A percentile compares a stretch with the other conserved stretches of the same genome.
phyloP scores from a whole-genome alignment of 352 stramenopile genomes.

The Phytophthora citricola region DNA sequence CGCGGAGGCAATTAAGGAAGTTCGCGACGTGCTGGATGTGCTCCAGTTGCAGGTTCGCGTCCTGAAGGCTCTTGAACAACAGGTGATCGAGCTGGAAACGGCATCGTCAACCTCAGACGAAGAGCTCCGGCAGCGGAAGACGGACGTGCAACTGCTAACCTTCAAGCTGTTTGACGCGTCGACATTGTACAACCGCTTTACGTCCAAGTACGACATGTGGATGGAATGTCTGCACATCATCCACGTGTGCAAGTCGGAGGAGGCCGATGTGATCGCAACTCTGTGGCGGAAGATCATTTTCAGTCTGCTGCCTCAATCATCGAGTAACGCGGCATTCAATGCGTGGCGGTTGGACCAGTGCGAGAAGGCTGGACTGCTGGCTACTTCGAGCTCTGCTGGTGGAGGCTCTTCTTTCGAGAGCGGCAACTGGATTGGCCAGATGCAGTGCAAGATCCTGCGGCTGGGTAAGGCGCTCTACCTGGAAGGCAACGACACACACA shows the following conservation, averaged over 20 bases:
- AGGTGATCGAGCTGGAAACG: constrained; percentile 69
- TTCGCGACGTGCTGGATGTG: constrained; percentile 84
- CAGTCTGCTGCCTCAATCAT: constrained; percentile 68
- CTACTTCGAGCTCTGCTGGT: constrained; percentile 33
- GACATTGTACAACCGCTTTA: constrained; percentile 88
- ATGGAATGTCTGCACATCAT: constrained; percentile 89
- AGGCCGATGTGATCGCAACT: constrained; percentile 66
- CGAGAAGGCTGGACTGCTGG: constrained; percentile 63
- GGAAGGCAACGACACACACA: constrained; percentile 59
- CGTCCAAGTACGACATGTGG: constrained; percentile 89
- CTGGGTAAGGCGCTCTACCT: constrained; percentile 78
- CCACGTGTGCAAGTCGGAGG: constrained; percentile 84
- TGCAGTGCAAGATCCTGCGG: constrained; percentile 79
- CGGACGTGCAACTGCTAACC: constrained; percentile 72
- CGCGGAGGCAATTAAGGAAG: constrained; percentile 75
- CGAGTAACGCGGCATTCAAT: constrained; percentile 73
- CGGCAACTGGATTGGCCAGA: constrained; percentile 81
- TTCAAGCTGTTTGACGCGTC: constrained; percentile 85
- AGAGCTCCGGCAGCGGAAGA: constrained; percentile 55
- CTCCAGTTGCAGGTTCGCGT: constrained; percentile 86
- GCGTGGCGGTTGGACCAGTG: constrained; percentile 74
- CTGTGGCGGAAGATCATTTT: constrained; percentile 85
- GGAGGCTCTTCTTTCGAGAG: constrained; percentile 70
- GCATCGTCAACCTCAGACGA: constrained; percentile 46
- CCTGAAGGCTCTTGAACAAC: constrained; percentile 76